These are phyloP conservation scores for Tylopilus sp. DNA, from an alignment of 768 basidiomycete species.

Conservation along the genomic window DNA sequence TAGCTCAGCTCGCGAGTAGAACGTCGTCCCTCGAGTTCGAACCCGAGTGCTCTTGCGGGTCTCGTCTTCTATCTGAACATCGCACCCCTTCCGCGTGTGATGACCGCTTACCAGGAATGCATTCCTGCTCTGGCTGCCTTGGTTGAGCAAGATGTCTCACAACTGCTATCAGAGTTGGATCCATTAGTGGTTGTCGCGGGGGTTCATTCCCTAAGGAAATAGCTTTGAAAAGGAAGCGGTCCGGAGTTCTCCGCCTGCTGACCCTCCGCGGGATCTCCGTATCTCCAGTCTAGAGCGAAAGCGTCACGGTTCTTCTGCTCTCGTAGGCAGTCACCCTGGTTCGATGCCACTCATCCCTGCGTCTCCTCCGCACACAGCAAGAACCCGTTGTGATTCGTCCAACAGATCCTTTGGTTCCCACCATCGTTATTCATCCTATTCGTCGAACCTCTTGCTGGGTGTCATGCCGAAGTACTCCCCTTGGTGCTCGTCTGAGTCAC, in stretches of 20 bases:
- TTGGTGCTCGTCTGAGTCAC: neutral
- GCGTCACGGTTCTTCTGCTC: neutral
- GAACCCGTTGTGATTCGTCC: neutral
- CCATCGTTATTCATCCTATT: neutral
- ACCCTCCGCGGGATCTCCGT: neutral
- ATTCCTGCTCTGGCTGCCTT: neutral
- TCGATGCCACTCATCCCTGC: neutral
- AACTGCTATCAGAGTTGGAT: conserved; percentile 32
- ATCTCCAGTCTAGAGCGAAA: conserved; percentile 3
- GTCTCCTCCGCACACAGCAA: neutral
- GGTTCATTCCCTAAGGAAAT: neutral
- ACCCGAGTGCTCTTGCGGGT: too few relatives aligned
- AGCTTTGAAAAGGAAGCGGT: conserved; percentile 2
- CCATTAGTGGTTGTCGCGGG: conserved; percentile 10
- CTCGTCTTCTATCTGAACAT: neutral
- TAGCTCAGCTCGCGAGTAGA: too few relatives aligned
- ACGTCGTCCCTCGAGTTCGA: too few relatives aligned
- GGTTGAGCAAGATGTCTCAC: neutral
- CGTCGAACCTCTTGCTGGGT: neutral
- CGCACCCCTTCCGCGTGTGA: neutral
- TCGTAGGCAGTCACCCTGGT: neutral
- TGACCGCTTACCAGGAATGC: neutral
- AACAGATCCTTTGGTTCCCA: neutral
- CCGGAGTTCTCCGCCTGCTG: neutral
- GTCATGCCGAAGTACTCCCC: neutral